Evolutionary conservation across 495 filamentous ascomycete species (phyloP).

Genomic region (Neurospora cerealis): DNA sequence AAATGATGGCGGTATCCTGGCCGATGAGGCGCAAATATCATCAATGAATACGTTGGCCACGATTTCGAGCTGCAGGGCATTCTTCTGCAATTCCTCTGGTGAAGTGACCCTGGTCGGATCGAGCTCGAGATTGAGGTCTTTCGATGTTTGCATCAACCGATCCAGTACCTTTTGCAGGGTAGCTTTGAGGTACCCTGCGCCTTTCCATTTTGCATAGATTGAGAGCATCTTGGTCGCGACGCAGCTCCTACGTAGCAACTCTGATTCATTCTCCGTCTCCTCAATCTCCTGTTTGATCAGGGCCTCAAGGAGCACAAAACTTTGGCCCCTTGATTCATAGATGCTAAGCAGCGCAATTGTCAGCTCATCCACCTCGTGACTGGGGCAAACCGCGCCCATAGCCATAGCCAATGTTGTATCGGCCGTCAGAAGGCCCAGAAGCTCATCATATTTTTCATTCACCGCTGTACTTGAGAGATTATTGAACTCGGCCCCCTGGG

Average conservation of each 20-base stretch:
- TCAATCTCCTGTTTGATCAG: conserved; percentile 56
- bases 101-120: conserved; percentile 48
- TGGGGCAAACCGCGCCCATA: conserved; percentile 53
- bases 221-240: conserved; percentile 62
- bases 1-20: conserved; percentile 51
- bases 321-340: conserved; percentile 52
- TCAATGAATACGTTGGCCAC: conserved; percentile 58
- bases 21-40: conserved; percentile 50
- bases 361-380: conserved; percentile 54
- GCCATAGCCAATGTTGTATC: conserved; percentile 50
- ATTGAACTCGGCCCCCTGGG: conserved; percentile 59
- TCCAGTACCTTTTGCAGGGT: conserved; percentile 54
- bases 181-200: conserved; percentile 47
- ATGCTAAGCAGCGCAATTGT: conserved; percentile 55
- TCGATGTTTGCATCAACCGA: conserved; percentile 47
- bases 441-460: conserved; percentile 52
- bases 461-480: conserved; percentile 53
- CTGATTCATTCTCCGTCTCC: conserved; percentile 57
- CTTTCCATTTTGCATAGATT: conserved; percentile 60
- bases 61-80: conserved; percentile 48
- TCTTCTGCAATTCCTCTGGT: conserved; percentile 48
- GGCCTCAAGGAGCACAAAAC: conserved; percentile 49
- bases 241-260: conserved; percentile 51
- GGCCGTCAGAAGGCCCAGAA: conserved; percentile 49
- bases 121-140: conserved; percentile 54